Evolutionary conservation across 345 rosid genomes (phyloP).

Genomic region (Brassica carinata): DNA sequence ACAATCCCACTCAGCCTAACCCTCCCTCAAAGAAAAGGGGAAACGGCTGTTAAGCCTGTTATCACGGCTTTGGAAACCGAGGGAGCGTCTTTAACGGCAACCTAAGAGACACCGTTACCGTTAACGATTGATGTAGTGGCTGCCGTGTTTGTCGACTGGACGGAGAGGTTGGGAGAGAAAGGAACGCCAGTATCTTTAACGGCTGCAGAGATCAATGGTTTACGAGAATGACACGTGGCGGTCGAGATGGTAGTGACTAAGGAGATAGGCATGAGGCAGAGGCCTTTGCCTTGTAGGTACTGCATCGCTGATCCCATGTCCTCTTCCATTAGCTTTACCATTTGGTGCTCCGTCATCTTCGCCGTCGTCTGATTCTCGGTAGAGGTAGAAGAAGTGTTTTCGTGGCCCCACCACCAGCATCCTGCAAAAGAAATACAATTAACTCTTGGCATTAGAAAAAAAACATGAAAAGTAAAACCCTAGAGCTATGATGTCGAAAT

Average conservation of each 20-base stretch:
- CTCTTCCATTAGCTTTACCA: conserved; percentile 90
- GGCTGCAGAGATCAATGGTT: conserved; percentile 39
- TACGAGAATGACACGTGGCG: conserved; percentile 62
- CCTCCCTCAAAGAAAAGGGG: background rate
- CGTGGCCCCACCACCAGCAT: conserved; percentile 42
- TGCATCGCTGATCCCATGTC: conserved; percentile 99
- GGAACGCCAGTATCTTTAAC: conserved; percentile 48
- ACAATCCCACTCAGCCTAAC: conserved; percentile 3
- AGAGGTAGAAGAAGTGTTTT: conserved; percentile 14
- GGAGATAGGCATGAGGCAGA: conserved; percentile 94
- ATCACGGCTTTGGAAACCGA: conserved; percentile 36
- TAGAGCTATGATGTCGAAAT: conserved; percentile 11
- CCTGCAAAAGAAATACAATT: background rate
- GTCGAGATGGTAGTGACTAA: conserved; percentile 86
- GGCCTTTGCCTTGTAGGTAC: conserved; percentile 92
- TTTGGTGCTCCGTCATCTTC: conserved; percentile 78
- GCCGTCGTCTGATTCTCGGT: conserved; percentile 40
- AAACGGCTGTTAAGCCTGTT: background rate
- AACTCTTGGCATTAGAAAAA: background rate
- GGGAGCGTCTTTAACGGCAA: conserved; percentile 49
- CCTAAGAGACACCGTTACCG: conserved; percentile 47
- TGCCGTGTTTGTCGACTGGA: conserved; percentile 29
- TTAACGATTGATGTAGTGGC: conserved; percentile 11
- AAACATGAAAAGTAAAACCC: conserved; percentile 6
- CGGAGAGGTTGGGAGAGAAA: conserved; percentile 55